Conservation (phyloP, 163 green algal genomes). For the Scenedesmus sp. region DNA sequence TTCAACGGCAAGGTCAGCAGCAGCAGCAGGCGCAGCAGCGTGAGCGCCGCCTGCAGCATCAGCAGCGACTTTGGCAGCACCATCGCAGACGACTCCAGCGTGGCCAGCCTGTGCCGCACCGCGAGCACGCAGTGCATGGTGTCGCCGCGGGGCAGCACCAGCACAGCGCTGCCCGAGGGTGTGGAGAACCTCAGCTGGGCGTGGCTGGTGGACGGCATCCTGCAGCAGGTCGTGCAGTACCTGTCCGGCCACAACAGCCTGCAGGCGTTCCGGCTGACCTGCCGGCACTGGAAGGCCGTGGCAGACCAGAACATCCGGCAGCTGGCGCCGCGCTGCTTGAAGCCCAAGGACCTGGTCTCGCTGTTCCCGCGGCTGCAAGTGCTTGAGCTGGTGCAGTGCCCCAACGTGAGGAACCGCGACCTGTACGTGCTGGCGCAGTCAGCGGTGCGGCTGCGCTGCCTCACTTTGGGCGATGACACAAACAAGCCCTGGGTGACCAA, state of each 20-base stretch:
- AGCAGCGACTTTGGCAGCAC: slow-evolving; percentile 28
- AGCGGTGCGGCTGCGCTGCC: slow-evolving; percentile 54
- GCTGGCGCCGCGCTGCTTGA: slow-evolving; percentile 59
- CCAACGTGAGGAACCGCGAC: slow-evolving; percentile 76
- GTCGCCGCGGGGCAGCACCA: not conserved
- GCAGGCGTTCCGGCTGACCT: slow-evolving; percentile 57
- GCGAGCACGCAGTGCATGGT: slow-evolving; percentile 29
- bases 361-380: slow-evolving; percentile 64
- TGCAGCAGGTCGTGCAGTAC: slow-evolving; percentile 60
- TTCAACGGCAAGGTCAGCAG: slow-evolving; percentile 44
- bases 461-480: slow-evolving; percentile 71
- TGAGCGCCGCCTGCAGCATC: slow-evolving; percentile 35
- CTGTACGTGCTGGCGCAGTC: slow-evolving; percentile 63
- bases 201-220: slow-evolving; percentile 63
- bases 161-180: slow-evolving; percentile 16
- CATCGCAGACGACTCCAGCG: slow-evolving; percentile 16
- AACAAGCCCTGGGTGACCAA: slow-evolving; percentile 79
- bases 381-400: slow-evolving; percentile 53
- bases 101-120: slow-evolving; percentile 31
- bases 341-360: slow-evolving; percentile 50
- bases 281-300: slow-evolving; percentile 66
- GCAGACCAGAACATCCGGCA: slow-evolving; percentile 62
- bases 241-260: slow-evolving; percentile 46
- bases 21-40: slow-evolving; percentile 50
- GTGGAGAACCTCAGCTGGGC: slow-evolving; percentile 54